These are phyloP conservation scores for Leccinum olivaceopallidum DNA, from an alignment of 768 basidiomycete genomes.

Conservation along the genomic window DNA sequence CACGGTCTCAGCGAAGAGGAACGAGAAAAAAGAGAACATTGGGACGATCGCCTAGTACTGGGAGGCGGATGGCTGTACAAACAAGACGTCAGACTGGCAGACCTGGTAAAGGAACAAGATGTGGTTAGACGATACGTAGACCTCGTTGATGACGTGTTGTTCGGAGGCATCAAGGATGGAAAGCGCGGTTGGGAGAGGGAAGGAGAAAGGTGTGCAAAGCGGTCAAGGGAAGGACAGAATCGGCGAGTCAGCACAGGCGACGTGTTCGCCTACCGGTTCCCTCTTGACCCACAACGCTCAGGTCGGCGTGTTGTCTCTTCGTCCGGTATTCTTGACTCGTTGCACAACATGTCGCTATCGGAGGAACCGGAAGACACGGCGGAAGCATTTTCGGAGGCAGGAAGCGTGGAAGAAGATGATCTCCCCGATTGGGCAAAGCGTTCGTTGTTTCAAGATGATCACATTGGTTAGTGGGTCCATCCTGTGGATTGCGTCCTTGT, in stretches of 20 bases:
- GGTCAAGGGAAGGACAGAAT: slow-evolving; percentile 42
- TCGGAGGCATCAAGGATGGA: slow-evolving; percentile 55
- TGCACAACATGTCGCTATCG: slow-evolving; percentile 47
- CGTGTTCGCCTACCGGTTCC: slow-evolving; percentile 26
- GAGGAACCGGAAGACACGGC: slow-evolving; percentile 62
- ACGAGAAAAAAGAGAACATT: slow-evolving; percentile 61
- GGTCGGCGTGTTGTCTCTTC: slow-evolving; percentile 55
- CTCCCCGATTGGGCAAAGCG: slow-evolving; percentile 79
- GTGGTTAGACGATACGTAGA: slow-evolving; percentile 66
- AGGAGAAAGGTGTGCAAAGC: slow-evolving; percentile 46
- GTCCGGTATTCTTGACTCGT: slow-evolving; percentile 54
- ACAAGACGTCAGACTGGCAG: slow-evolving; percentile 56
- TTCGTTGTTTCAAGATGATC: slow-evolving; percentile 51
- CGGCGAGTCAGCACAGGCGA: slow-evolving; percentile 33
- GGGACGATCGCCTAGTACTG: slow-evolving; percentile 81
- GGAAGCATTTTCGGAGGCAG: slow-evolving; percentile 40
- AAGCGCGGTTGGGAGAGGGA: slow-evolving; percentile 50
- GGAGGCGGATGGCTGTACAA: slow-evolving; percentile 83
- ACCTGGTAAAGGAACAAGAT: slow-evolving; percentile 56
- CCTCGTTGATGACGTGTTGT: slow-evolving; percentile 78
- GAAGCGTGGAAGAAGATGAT: slow-evolving; percentile 64
- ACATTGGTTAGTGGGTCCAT: slow-evolving; percentile 51
- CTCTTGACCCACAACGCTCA: slow-evolving; percentile 19
- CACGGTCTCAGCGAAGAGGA: slow-evolving; percentile 49
- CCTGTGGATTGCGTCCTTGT: background rate